These are phyloP conservation scores for Pseudocercospora cruenta DNA, from an alignment of 2,329 filamentous ascomycete species.

Conservation along the genomic window DNA sequence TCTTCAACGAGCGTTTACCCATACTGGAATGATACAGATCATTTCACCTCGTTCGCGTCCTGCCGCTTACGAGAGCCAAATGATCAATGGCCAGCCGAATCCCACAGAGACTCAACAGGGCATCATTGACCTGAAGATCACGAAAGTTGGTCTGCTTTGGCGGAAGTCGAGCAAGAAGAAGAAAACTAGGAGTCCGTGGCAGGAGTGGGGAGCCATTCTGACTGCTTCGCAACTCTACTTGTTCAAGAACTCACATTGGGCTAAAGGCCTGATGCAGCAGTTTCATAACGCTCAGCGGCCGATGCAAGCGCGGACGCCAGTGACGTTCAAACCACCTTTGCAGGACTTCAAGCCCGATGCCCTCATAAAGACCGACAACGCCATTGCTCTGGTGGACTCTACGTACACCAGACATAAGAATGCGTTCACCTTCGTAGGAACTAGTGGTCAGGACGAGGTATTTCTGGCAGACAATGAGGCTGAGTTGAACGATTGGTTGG, in stretches of 20 bases:
- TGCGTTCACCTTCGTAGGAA: conserved; percentile 86
- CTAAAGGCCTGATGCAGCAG: conserved; percentile 87
- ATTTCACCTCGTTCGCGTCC: conserved; percentile 90
- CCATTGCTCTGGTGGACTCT: conserved; percentile 82
- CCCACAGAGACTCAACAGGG: conserved; percentile 87
- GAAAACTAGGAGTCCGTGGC: conserved; percentile 93
- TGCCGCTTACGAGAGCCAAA: conserved; percentile 88
- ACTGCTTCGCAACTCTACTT: conserved; percentile 98
- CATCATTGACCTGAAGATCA: conserved; percentile 95
- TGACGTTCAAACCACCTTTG: conserved; percentile 88
- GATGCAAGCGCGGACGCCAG: conserved; percentile 72
- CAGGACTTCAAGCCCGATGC: conserved; percentile 92
- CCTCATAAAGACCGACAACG: conserved; percentile 89
- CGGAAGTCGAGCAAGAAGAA: conserved; percentile 94
- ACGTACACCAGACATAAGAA: conserved; percentile 95
- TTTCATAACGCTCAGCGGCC: conserved; percentile 73
- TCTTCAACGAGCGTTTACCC: conserved; percentile 86
- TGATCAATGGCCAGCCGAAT: conserved; percentile 29
- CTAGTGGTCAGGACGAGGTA: conserved; percentile 84
- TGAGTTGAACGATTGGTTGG: conserved; percentile 96
- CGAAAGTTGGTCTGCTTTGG: conserved; percentile 93
- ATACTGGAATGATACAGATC: conserved; percentile 90
- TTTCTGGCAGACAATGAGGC: conserved; percentile 86
- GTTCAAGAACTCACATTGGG: conserved; percentile 90
- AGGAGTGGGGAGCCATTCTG: conserved; percentile 96